phyloP scores from a whole-genome alignment of 768 basidiomycete species.

The Sistotremastrum suecicum region DNA sequence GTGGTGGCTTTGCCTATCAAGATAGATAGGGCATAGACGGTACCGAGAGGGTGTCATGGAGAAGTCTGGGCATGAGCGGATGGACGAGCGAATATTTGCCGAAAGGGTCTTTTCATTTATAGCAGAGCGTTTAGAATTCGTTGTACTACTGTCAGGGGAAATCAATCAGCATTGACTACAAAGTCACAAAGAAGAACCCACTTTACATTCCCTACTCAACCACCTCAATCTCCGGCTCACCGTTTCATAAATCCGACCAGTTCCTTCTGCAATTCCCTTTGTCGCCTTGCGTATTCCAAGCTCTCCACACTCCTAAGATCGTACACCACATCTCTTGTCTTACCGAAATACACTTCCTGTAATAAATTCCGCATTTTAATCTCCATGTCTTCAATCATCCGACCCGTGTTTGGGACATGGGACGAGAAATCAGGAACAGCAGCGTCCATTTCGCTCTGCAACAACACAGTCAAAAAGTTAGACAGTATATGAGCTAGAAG shows the following conservation, averaged over 20 bases:
- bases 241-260: slow-evolving; percentile 77
- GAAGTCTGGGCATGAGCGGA: no score
- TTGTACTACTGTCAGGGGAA: no score
- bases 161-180: no score
- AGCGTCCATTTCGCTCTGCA: slow-evolving; percentile 75
- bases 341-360: slow-evolving; percentile 92
- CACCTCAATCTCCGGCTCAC: slow-evolving; percentile 13
- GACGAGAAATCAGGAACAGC: slow-evolving; percentile 65
- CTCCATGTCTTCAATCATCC: slow-evolving; percentile 98
- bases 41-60: no score
- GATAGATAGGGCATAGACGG: no score
- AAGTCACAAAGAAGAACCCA: no score
- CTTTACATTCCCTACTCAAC: no score
- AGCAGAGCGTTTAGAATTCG: no score
- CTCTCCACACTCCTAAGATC: slow-evolving; percentile 84
- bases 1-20: no score
- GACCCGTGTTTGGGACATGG: slow-evolving; percentile 89
- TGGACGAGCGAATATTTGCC: no score
- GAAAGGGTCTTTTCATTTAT: no score
- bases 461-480: slow-evolving; percentile 3
- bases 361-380: slow-evolving; percentile 96
- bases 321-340: slow-evolving; percentile 89
- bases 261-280: slow-evolving; percentile 83
- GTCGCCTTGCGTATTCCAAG: slow-evolving; percentile 64
- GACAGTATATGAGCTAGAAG: slow-evolving; percentile 7